A percentile compares a stretch with the other conserved stretches of the same genome.
Evolutionary conservation across 2,329 filamentous ascomycete species (phyloP).

Genomic region (Teratosphaeria gauchensis): DNA sequence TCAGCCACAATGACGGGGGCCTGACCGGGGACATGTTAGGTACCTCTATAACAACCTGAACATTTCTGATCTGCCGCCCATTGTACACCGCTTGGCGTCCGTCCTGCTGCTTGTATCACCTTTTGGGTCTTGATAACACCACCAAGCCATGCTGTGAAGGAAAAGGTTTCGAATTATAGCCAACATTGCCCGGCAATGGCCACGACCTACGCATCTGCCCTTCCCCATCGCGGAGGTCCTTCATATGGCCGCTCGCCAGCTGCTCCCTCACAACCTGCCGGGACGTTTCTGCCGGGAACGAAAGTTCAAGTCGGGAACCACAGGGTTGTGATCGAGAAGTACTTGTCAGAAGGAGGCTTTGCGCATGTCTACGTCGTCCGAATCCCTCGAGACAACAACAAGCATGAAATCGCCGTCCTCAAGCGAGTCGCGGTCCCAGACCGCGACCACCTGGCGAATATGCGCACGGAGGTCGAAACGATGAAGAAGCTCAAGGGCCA

Average conservation of each 20-base stretch:
- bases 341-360: constrained; percentile 95
- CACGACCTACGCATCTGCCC: not conserved
- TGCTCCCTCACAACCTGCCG: constrained; percentile 27
- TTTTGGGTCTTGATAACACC: not conserved
- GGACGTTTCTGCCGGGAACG: constrained; percentile 85
- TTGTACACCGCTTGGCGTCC: not conserved
- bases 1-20: too few relatives aligned
- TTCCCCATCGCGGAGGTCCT: not conserved
- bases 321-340: constrained; percentile 88
- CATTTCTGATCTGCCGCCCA: not conserved
- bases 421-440: constrained; percentile 96
- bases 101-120: not conserved
- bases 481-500: constrained; percentile 99
- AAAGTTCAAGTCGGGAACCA: constrained; percentile 95
- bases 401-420: constrained; percentile 72
- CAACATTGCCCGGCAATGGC: not conserved
- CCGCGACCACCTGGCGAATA: constrained; percentile 85
- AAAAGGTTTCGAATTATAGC: not conserved
- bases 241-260: not conserved
- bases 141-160: not conserved
- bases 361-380: constrained; percentile 97
- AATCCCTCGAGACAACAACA: constrained; percentile 65
- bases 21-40: too few relatives aligned
- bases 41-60: too few relatives aligned
- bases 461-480: constrained; percentile 97